Evolutionary conservation across 2,329 filamentous ascomycete species (phyloP).

Genomic region (Penicillium sp.): DNA sequence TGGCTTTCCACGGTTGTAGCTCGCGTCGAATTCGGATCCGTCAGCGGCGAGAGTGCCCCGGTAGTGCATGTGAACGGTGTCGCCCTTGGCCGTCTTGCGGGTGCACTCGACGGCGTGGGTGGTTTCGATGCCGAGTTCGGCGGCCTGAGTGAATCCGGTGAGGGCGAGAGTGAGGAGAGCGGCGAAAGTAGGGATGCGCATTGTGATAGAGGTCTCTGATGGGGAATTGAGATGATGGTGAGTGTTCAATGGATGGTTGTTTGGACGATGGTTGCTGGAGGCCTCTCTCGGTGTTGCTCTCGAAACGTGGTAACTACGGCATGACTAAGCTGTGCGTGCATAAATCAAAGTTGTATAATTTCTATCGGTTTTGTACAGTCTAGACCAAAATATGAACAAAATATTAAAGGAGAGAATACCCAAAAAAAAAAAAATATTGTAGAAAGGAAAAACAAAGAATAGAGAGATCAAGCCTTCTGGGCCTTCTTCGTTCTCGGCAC

Average conservation of each 20-base stretch:
- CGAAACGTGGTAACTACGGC: neutral
- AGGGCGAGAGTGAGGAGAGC: conserved; percentile 46
- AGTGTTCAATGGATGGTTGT: neutral
- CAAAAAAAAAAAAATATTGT: too few species aligned
- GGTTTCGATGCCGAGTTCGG: conserved; percentile 74
- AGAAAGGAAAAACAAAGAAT: neutral
- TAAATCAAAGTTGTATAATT: neutral
- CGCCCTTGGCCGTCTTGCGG: conserved; percentile 75
- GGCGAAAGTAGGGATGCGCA: conserved; percentile 51
- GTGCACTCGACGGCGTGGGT: conserved; percentile 76
- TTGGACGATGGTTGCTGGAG: neutral
- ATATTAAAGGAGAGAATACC: neutral
- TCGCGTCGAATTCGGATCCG: conserved; percentile 82
- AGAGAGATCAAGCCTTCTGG: neutral
- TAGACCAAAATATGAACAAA: neutral
- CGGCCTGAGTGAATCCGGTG: conserved; percentile 55
- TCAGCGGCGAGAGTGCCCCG: conserved; percentile 75
- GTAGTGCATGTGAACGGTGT: conserved; percentile 87
- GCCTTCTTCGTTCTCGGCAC: conserved; percentile 26
- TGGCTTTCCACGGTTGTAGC: conserved; percentile 76
- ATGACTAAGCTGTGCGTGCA: conserved; percentile 5
- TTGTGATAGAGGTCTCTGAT: conserved; percentile 29
- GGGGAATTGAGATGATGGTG: neutral
- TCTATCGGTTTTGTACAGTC: neutral
- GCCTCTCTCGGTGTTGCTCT: too few species aligned